Conservation (phyloP, 805 yeast species). For the Suhomyces prunicola region DNA sequence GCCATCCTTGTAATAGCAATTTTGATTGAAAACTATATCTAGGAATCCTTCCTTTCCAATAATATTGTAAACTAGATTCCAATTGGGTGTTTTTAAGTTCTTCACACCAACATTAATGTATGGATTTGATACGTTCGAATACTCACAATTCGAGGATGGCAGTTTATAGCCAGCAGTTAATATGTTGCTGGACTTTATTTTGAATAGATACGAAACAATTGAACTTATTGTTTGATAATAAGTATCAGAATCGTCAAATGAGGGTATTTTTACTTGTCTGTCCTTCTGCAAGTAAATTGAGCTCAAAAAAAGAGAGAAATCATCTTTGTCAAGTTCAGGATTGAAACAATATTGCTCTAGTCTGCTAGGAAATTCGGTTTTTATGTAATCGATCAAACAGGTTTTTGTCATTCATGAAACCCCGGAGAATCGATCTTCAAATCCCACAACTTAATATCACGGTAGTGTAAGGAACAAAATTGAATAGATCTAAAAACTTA, state of each 20-base stretch:
- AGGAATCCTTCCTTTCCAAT: slow-evolving; percentile 42
- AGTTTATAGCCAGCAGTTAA: slow-evolving; percentile 43
- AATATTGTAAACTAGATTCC: slow-evolving; percentile 40
- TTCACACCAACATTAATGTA: slow-evolving; percentile 31
- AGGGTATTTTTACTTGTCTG: not conserved
- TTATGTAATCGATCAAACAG: not conserved
- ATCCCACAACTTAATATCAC: not conserved
- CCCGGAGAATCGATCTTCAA: not conserved
- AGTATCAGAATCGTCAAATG: not conserved
- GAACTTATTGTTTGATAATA: slow-evolving; percentile 28
- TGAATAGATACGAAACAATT: slow-evolving; percentile 31
- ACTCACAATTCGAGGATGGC: slow-evolving; percentile 20
- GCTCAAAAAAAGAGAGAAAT: not conserved
- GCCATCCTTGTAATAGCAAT: slow-evolving; percentile 22
- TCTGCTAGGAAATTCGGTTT: not conserved
- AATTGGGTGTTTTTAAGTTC: slow-evolving; percentile 39
- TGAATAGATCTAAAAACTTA: not conserved
- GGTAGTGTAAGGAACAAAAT: not conserved
- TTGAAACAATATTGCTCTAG: not conserved
- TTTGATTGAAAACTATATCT: slow-evolving; percentile 33
- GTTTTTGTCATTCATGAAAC: not conserved
- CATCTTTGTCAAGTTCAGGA: not conserved
- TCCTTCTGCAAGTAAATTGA: slow-evolving; percentile 5
- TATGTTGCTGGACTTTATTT: slow-evolving; percentile 31
- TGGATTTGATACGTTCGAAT: slow-evolving; percentile 21